Base-by-base conservation (phyloP, 768 basidiomycete genomes). In the Lactarius hatsudake region DNA sequence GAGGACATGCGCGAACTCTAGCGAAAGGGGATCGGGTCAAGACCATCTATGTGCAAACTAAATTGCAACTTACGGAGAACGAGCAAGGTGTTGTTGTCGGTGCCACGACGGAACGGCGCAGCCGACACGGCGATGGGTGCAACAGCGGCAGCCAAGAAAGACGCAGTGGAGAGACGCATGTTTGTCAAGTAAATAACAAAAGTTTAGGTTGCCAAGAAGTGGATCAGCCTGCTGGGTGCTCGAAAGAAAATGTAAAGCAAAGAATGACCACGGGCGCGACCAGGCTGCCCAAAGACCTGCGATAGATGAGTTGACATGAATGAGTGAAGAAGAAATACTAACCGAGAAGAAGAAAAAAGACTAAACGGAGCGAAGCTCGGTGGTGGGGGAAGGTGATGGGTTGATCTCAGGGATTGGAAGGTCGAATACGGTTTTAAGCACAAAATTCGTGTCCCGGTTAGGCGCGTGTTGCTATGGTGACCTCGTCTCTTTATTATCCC, bases 1-100 rank as follows among this genome's bases (percentile, higher is more conserved):
- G 54, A 93, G 80, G 59, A 90, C 86, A 74, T 86, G 80, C 55
- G 90, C 89, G 70, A 93, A 93, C 73, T 87, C 91, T 93, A 73
- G 70, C 69, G 72, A 72, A 74, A 43, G 64, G 59, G 63, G 55
- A 43, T 64, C 40, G 57, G 63, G 34, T 66, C 63, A 70, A 72
- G 70, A 70, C 2, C 70, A 66, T 38, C 66, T 71, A 23, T 53
- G 13, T 53, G 51, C 23, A 13, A 6, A 51, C 6, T 26, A 6
- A 32, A 32, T 51, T 51, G 26, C 26, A 13, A 83, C 87, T 70
- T 76, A 88, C 88, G 78, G 73, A 86, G 79, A 30, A 87, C 86
- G 71, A 82, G 68, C 38, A 86, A 71, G 72, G 85, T 82, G 45
- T 38, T 65, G 2, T 78, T 71, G 57, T 69, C 69, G 32, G 74